Evolutionary conservation across 441 rosid species (phyloP).

Genomic region (Dalechampia spathulata): DNA sequence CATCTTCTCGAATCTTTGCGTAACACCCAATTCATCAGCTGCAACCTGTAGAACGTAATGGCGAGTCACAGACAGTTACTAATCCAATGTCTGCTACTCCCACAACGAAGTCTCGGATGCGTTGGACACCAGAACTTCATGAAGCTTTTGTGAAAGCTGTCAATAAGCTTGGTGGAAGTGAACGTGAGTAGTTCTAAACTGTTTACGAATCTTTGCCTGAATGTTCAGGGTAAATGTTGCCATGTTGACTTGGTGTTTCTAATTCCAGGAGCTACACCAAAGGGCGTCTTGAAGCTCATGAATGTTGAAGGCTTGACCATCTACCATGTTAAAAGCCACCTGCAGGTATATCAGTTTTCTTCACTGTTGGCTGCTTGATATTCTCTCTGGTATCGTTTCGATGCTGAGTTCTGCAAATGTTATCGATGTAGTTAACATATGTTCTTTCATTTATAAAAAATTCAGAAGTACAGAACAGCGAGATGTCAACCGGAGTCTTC

Average conservation of each 20-base stretch:
- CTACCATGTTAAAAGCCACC: conserved; percentile 95
- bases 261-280: conserved; percentile 84
- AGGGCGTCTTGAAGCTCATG: conserved; percentile 75
- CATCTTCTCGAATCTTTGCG: conserved; percentile 23
- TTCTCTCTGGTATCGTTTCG: too few relatives aligned
- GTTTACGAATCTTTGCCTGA: neutral
- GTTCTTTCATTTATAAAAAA: conserved; percentile 7
- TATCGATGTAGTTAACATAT: conserved; percentile 6
- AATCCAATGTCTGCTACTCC: conserved; percentile 32
- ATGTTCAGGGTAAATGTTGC: conserved; percentile 5
- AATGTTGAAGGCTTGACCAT: conserved; percentile 68
- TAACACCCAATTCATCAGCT: conserved; percentile 31
- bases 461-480: conserved; percentile 86
- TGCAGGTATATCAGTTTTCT: conserved; percentile 45
- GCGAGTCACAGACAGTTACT: conserved; percentile 27
- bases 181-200: conserved; percentile 42
- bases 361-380: neutral
- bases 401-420: neutral
- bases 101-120: conserved; percentile 63
- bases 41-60: conserved; percentile 25
- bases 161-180: conserved; percentile 81
- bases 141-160: conserved; percentile 91
- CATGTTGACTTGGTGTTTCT: conserved; percentile 18
- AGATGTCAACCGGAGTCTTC: conserved; percentile 72
- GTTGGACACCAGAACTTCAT: conserved; percentile 95